These are phyloP conservation scores for Breynia disticha DNA, from an alignment of 441 rosid genomes.

Conservation along the genomic window DNA sequence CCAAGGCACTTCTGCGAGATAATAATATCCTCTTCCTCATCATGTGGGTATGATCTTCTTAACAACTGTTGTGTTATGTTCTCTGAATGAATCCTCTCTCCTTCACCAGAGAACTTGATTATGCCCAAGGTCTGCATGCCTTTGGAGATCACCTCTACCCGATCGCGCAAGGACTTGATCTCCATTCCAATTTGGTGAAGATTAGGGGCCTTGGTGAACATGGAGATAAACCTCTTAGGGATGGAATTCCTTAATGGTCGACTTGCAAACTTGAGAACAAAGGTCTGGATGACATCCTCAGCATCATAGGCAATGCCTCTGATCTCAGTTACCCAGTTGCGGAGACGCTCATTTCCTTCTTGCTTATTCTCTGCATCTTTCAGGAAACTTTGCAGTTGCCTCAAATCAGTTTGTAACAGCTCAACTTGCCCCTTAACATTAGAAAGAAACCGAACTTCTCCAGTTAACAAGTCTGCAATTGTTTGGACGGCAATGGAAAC, in stretches of 20 bases:
- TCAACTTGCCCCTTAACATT: conserved; percentile 7
- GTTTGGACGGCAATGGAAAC: too few relatives aligned
- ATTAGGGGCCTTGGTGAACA: neutral
- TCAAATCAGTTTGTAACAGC: conserved; percentile 15
- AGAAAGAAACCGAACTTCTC: conserved; percentile 3
- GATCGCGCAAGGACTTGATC: neutral
- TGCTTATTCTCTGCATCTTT: conserved; percentile 14
- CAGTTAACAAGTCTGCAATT: conserved; percentile 8
- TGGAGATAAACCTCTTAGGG: conserved; percentile 1
- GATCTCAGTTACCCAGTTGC: conserved; percentile 12
- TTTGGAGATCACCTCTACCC: neutral
- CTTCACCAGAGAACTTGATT: neutral
- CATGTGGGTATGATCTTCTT: conserved; percentile 1
- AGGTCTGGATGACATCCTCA: conserved; percentile 11
- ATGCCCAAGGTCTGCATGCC: neutral
- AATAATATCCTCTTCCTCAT: conserved; percentile 13
- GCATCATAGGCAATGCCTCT: conserved; percentile 14
- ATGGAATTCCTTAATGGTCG: neutral
- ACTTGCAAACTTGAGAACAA: conserved; percentile 3
- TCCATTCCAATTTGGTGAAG: neutral
- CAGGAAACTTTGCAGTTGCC: conserved; percentile 14
- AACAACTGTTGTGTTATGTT: neutral
- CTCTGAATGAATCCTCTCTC: neutral
- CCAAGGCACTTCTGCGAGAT: conserved; percentile 6
- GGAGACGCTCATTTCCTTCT: conserved; percentile 1